phyloP scores from a whole-genome alignment of 176 grass and related monocot genomes.

The Eragrostis curvula region DNA sequence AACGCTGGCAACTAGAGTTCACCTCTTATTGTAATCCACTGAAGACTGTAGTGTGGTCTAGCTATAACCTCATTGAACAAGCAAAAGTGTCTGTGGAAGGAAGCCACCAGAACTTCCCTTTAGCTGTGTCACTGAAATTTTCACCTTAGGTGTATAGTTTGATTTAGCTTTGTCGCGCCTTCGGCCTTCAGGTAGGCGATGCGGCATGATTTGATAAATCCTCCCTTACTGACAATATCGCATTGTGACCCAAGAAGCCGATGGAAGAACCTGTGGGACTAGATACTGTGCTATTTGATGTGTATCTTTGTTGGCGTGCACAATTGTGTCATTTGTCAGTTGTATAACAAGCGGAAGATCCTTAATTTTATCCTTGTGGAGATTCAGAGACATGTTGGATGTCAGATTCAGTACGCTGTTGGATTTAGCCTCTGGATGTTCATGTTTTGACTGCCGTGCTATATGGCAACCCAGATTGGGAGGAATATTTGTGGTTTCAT shows the following conservation, averaged over 20 bases:
- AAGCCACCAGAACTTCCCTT: conserved; percentile 41
- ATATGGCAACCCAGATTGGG: not conserved
- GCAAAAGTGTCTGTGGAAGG: conserved; percentile 45
- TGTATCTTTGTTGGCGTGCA: conserved; percentile 40
- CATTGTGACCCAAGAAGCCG: conserved; percentile 47
- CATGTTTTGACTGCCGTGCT: not conserved
- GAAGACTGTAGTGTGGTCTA: conserved; percentile 63
- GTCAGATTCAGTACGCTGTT: conserved; percentile 3
- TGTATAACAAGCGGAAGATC: conserved; percentile 50
- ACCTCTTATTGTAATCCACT: conserved; percentile 52
- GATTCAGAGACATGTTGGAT: conserved; percentile 22
- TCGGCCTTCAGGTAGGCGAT: conserved; percentile 36
- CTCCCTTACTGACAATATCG: conserved; percentile 48
- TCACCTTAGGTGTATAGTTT: conserved; percentile 75
- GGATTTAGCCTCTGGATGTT: not conserved
- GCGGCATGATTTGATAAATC: conserved; percentile 55
- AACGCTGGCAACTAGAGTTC: conserved; percentile 45
- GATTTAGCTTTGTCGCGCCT: conserved; percentile 50
- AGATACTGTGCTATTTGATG: conserved; percentile 46
- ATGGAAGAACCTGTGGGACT: conserved; percentile 40
- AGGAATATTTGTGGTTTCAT: not conserved
- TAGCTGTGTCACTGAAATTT: conserved; percentile 60
- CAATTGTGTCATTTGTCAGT: conserved; percentile 54
- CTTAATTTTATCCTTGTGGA: conserved; percentile 49
- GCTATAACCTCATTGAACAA: conserved; percentile 66